Evolutionary conservation across 1,284 basidiomycete species (phyloP).

Genomic region (Takashimella tepidaria): DNA sequence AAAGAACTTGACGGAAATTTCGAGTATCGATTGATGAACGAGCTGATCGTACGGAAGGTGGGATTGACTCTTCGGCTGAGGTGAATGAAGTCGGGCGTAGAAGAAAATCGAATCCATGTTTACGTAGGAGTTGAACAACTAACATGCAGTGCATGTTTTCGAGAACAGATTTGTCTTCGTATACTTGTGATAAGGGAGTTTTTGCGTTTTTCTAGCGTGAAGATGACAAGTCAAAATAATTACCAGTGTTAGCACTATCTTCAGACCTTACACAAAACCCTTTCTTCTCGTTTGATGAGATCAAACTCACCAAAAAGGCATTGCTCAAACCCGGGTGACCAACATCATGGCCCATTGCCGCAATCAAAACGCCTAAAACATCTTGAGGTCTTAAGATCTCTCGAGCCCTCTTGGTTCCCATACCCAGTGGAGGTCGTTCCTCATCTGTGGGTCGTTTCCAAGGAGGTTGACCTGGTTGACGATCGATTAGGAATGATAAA

Average conservation of each 20-base stretch:
- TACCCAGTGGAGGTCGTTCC: constrained; percentile 19
- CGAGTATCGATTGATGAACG: constrained; percentile 44
- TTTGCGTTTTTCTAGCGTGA: constrained; percentile 89
- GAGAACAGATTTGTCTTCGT: constrained; percentile 79
- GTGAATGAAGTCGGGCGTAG: constrained; percentile 24
- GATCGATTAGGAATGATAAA: constrained; percentile 47
- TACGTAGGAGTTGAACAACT: constrained; percentile 72
- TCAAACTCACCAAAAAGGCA: constrained; percentile 71
- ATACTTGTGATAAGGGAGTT: constrained; percentile 78
- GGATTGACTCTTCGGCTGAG: background rate
- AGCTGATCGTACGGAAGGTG: background rate
- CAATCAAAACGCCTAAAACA: constrained; percentile 75
- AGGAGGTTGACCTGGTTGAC: constrained; percentile 17
- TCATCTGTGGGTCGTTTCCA: constrained; percentile 31
- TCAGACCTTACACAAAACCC: too few relatives aligned
- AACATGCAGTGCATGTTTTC: constrained; percentile 90
- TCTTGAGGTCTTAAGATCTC: constrained; percentile 61
- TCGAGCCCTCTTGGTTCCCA: constrained; percentile 34
- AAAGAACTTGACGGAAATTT: constrained; percentile 66
- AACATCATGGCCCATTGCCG: constrained; percentile 90
- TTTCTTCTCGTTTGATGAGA: too few relatives aligned
- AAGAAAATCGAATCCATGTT: constrained; percentile 62
- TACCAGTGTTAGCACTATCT: background rate
- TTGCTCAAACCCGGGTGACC: constrained; percentile 91
- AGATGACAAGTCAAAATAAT: background rate